These are phyloP conservation scores for Quercus tomentella DNA, from an alignment of 331 rosid species.

Conservation along the genomic window DNA sequence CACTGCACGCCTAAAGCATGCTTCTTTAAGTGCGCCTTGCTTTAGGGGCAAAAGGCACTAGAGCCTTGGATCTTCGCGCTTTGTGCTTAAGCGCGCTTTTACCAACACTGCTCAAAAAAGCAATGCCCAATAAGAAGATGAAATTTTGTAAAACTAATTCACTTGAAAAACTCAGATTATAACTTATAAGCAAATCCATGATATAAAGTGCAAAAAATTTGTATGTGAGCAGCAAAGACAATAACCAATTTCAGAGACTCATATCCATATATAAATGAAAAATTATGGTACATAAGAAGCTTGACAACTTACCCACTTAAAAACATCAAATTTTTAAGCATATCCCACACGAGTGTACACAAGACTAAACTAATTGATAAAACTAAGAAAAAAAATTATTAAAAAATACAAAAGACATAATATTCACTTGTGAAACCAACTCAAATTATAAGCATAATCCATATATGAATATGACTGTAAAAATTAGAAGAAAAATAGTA, in stretches of 20 bases:
- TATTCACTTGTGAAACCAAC: not conserved
- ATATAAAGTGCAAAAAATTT: not conserved
- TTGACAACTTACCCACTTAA: not conserved
- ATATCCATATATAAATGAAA: too few relatives aligned
- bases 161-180: not conserved
- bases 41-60: too few relatives aligned
- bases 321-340: not conserved
- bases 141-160: not conserved
- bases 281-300: not conserved
- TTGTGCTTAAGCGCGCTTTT: too few relatives aligned
- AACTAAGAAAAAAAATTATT: not conserved
- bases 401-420: not conserved
- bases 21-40: too few relatives aligned
- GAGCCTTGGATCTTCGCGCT: too few relatives aligned
- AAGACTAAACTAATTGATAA: not conserved
- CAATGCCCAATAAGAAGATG: not conserved
- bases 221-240: not conserved
- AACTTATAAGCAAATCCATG: not conserved
- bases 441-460: not conserved
- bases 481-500: too few relatives aligned
- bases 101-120: not conserved
- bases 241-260: not conserved
- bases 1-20: too few relatives aligned
- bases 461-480: too few relatives aligned
- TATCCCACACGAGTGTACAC: not conserved